Base-by-base conservation (phyloP, 2,329 filamentous ascomycete species). In the Colletotrichum limetticola region DNA sequence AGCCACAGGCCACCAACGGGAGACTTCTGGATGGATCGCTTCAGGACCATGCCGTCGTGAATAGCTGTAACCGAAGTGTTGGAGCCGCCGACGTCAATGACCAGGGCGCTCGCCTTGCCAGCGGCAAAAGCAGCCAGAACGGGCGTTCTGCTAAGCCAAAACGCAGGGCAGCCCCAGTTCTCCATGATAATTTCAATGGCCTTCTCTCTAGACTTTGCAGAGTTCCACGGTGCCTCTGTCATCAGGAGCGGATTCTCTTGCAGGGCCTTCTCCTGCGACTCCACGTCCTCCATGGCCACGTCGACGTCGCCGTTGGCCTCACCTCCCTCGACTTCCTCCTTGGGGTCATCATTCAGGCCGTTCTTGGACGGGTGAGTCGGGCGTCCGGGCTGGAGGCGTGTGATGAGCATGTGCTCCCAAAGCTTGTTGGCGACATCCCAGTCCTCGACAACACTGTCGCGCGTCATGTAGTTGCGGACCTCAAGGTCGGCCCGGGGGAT, bases 171-270 rank as follows among this genome's bases (percentile, higher is more conserved):
- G 32, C 95, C 95, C 95, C 97, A 99, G 80, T 91, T 94, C 87
- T 99, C 97, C 92, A 99, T 98, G 72, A 95, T 95, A 75, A 98
- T 91, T 85, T 99, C 97, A 78, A 98, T 96, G 53, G 93, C 92
- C 89, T 97, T 97, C 85, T 99, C 97, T 73, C 97, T 90, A 73
- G 93, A 91, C 86, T 98, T 98, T 56, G 90, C 84, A 30, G 91
- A 89, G 83, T 98, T 98, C 95, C 96, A 98, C 12, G 94, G 93
- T 16, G 95, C 94, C 84, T 99, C 97, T 1, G 95, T 98, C 90
- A 99, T 93, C 72, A 99, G 87, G 74, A 99, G 86, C 8, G 97
- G 97, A 82, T 94, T 97, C 82, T 98, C 97, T 62, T 93, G 91
- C 74, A 99, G 87, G 8, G 94, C 91, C 83, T 95, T 97, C 82